Evolutionary conservation across 108 stramenopile species (phyloP).

Genomic region (Conticribra weissflogii): DNA sequence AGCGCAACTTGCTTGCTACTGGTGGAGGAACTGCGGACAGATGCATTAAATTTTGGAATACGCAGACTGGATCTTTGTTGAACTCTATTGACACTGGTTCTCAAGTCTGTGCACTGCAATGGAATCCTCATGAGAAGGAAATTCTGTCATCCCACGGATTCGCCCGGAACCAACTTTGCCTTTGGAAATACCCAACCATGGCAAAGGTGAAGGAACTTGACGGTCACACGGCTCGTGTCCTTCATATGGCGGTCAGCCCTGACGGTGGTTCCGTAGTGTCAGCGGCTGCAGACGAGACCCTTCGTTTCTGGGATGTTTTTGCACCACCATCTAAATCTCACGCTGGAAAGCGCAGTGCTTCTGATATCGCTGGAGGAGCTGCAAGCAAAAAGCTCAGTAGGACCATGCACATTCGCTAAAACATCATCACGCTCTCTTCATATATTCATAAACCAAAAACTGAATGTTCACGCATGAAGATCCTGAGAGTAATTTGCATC

Average conservation of each 20-base stretch:
- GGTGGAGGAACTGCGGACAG: conserved; percentile 99
- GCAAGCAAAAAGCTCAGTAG: conserved; percentile 58
- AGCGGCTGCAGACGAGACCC: conserved; percentile 91
- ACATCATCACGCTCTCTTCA: not conserved
- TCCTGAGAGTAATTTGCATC: conserved; percentile 34
- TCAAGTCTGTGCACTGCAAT: conserved; percentile 96
- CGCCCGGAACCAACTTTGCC: conserved; percentile 93
- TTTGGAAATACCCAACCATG: conserved; percentile 97
- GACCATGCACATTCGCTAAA: conserved; percentile 69
- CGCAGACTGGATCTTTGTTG: conserved; percentile 88
- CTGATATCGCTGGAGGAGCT: conserved; percentile 42
- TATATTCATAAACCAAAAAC: conserved; percentile 2
- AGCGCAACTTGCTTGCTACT: conserved; percentile 95
- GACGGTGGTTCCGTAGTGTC: conserved; percentile 82
- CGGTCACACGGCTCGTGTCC: conserved; percentile 86
- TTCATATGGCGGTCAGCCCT: conserved; percentile 82
- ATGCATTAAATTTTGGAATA: conserved; percentile 99
- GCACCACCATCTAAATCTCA: conserved; percentile 48
- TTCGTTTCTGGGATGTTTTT: conserved; percentile 93
- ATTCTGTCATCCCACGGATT: conserved; percentile 96
- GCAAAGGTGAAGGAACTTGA: conserved; percentile 85
- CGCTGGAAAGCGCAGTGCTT: conserved; percentile 47
- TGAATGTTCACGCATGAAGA: conserved; percentile 39
- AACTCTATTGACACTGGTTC: conserved; percentile 97
- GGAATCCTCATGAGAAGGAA: conserved; percentile 95